Evolutionary conservation across 495 filamentous ascomycete genomes (phyloP), one percentile per base, ranked within the genome.

Genomic region (Penicillium mononematosum): DNA sequence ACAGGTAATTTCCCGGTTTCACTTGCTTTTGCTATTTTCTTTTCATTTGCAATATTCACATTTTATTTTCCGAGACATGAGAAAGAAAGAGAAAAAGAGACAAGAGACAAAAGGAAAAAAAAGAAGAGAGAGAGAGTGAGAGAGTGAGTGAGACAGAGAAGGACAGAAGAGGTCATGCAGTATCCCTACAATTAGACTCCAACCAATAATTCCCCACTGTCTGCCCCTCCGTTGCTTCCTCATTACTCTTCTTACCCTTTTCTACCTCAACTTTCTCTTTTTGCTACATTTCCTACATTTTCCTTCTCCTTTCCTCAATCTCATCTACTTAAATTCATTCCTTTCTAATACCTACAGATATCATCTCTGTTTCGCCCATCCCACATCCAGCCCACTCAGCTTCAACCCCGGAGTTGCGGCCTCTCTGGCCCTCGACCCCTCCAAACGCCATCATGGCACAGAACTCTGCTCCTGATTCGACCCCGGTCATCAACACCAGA

Each of bases 381-480:
- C 50, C 25, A 60, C 31, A 47, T 61, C 50, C 41, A 49, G 55
- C 55, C 48, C 60, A 53, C 56, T 60, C 57, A 60, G 61, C 62
- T 66, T 66, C 48, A 51, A 31, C 48, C 68, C 69, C 67, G 70
- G 68, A 77, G 64, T 39, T 25, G 48, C 61, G 59, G 63, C 64
- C 61, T 64, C 69, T 65, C 63, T 66, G 65, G 67, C 65, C 63
- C 58, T 58, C 55, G 59, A 49, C 42, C 55, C 54, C 22, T 62
- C 54, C 63, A 36, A 36, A 58, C 62, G 66, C 46, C 61, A 43
- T 51, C 49, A 85, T 85, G 82, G 78, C 83, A 54, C 74, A 78
- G 54, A 75, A 60, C 58, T 80, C 75, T 52, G 83, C 84, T 66
- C 78, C 84, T 47, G 79, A 78, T 62, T 75, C 71, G 61, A 84